phyloP scores from a whole-genome alignment of 345 rosid genomes.

The Heritiera fomes region DNA sequence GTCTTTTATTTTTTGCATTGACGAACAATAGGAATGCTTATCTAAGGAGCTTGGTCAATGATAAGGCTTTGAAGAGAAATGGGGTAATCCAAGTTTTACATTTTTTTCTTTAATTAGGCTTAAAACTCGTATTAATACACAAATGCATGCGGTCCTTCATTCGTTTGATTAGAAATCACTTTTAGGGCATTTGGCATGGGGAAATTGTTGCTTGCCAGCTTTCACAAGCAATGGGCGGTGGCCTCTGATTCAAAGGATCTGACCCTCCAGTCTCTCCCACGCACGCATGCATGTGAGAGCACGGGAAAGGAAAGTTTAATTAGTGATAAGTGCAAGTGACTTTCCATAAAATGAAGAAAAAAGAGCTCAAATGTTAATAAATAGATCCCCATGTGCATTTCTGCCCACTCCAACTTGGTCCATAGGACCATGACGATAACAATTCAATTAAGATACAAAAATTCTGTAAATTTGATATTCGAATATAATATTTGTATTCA shows the following conservation, averaged over 20 bases:
- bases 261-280: not conserved
- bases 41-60: too few relatives aligned
- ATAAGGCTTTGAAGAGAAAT: not conserved
- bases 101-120: not conserved
- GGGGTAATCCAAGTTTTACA: not conserved
- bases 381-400: too few relatives aligned
- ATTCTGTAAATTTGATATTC: too few relatives aligned
- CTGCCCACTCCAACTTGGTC: too few relatives aligned
- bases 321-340: too few relatives aligned
- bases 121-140: not conserved
- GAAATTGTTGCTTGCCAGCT: not conserved
- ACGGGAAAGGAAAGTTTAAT: not conserved
- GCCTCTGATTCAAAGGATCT: not conserved
- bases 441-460: too few relatives aligned
- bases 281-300: slow-evolving; percentile 6
- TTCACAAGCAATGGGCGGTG: slow-evolving; percentile 11
- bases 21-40: too few relatives aligned
- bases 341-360: too few relatives aligned
- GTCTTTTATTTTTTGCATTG: too few relatives aligned
- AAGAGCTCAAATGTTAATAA: too few relatives aligned
- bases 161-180: not conserved
- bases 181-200: not conserved
- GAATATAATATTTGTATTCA: too few relatives aligned
- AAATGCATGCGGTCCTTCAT: not conserved
- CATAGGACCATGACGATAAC: too few relatives aligned